Conservation (phyloP, 306 rosid species). For the Vigna angularis region DNA sequence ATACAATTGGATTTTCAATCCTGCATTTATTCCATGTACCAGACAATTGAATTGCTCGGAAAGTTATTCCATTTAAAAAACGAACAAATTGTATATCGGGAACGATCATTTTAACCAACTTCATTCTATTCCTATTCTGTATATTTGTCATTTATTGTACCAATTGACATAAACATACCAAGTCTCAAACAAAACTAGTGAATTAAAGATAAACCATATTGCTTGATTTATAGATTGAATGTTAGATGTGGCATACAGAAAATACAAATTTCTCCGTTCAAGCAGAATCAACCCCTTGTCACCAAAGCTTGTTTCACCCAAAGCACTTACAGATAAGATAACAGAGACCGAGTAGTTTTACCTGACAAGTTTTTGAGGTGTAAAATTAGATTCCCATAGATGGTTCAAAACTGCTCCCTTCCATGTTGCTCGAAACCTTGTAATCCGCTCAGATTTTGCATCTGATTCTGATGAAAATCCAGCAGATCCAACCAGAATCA, state of each 20-base stretch:
- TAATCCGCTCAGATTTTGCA: constrained; percentile 56
- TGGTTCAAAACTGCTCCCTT: constrained; percentile 86
- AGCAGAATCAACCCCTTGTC: constrained; percentile 13
- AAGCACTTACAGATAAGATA: not conserved
- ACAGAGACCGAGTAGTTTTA: constrained; percentile 30
- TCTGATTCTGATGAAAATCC: constrained; percentile 80
- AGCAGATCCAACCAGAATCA: constrained; percentile 90
- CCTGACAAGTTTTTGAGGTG: constrained; percentile 88
- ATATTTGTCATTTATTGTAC: not conserved
- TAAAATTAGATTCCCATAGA: constrained; percentile 99
- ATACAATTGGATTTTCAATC: not conserved
- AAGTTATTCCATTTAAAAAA: not conserved
- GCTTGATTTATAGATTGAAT: constrained; percentile 8
- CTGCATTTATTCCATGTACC: not conserved
- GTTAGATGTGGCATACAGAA: not conserved
- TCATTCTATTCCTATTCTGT: not conserved
- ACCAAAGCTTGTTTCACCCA: constrained; percentile 2
- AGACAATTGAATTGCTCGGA: not conserved
- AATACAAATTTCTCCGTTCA: not conserved
- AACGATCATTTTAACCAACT: not conserved
- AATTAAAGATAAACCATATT: not conserved
- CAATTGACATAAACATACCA: not conserved
- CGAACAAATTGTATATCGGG: not conserved
- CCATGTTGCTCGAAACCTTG: constrained; percentile 81
- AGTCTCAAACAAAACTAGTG: constrained; percentile 12